Conservation (phyloP, 2,329 filamentous ascomycete species). For the Aureobasidium uvarum region DNA sequence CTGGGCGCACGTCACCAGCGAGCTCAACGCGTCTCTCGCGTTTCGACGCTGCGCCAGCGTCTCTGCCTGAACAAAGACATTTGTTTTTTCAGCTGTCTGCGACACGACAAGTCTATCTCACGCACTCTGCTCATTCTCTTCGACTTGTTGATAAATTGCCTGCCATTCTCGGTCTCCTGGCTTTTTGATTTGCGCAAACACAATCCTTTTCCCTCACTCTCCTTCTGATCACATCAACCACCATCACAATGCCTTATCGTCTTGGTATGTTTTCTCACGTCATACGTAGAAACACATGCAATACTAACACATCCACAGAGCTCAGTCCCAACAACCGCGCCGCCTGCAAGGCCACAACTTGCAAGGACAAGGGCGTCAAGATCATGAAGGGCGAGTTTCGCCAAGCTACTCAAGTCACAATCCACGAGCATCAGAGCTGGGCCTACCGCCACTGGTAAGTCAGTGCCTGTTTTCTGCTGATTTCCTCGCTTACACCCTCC, state of each 20-base stretch:
- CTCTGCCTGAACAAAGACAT: background rate
- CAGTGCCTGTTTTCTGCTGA: background rate
- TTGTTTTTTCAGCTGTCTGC: background rate
- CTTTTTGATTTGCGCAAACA: background rate
- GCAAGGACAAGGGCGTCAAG: conserved; percentile 68
- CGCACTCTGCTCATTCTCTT: background rate
- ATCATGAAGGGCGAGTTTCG: conserved; percentile 77
- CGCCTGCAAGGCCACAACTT: conserved; percentile 68
- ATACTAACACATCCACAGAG: conserved; percentile 54
- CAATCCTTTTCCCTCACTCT: background rate
- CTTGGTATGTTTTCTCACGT: background rate
- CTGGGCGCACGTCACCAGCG: background rate
- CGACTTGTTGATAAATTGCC: background rate
- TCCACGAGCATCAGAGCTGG: conserved; percentile 62
- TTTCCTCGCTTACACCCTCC: conserved; percentile 12
- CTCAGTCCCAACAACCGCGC: conserved; percentile 68
- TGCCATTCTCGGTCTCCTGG: background rate
- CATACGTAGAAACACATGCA: background rate
- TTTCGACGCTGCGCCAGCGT: background rate
- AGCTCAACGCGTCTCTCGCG: conserved; percentile 17
- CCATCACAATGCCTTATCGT: conserved; percentile 19
- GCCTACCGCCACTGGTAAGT: conserved; percentile 83
- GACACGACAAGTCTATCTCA: background rate
- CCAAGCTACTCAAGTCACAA: conserved; percentile 69
- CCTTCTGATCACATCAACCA: background rate